A percentile compares a stretch with the other conserved stretches of the same genome.
Conservation (phyloP, 129 eudicot species). For the Lonicera japonica region DNA sequence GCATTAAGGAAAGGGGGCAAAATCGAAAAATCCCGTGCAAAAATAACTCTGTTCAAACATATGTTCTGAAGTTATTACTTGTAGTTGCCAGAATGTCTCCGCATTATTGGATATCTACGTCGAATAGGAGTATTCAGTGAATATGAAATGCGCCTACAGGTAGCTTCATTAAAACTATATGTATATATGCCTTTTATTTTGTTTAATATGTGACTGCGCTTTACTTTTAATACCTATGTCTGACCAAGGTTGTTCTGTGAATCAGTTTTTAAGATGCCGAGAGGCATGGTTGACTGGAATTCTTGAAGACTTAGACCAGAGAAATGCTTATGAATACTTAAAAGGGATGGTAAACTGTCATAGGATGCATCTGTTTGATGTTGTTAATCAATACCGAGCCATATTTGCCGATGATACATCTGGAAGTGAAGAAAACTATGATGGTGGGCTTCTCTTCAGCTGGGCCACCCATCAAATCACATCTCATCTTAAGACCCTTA, state of each 20-base stretch:
- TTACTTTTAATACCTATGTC: not conserved
- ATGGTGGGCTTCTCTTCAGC: conserved; percentile 97
- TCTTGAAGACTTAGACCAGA: conserved; percentile 96
- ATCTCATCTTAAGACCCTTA: conserved; percentile 77
- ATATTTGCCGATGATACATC: conserved; percentile 97
- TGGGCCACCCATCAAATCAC: conserved; percentile 98
- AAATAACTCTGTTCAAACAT: conserved; percentile 3
- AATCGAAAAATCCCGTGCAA: too few relatives aligned
- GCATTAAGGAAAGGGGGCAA: too few relatives aligned
- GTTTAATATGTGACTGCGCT: not conserved
- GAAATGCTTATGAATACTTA: conserved; percentile 92
- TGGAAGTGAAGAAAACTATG: conserved; percentile 94
- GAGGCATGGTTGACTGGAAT: conserved; percentile 94
- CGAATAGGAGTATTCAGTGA: conserved; percentile 87
- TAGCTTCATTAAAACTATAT: conserved; percentile 7
- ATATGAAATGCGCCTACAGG: conserved; percentile 97
- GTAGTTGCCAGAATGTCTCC: conserved; percentile 98
- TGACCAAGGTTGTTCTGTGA: conserved; percentile 10
- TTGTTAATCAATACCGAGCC: conserved; percentile 97
- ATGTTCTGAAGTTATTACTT: not conserved
- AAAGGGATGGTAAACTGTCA: conserved; percentile 85
- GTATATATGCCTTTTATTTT: not conserved
- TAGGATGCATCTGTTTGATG: conserved; percentile 93
- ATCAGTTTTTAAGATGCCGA: conserved; percentile 93
- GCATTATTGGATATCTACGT: conserved; percentile 93